Evolutionary conservation across 1,284 basidiomycete species (phyloP), one percentile per base, ranked within the genome.

Genomic region (Omphalotus olearius): DNA sequence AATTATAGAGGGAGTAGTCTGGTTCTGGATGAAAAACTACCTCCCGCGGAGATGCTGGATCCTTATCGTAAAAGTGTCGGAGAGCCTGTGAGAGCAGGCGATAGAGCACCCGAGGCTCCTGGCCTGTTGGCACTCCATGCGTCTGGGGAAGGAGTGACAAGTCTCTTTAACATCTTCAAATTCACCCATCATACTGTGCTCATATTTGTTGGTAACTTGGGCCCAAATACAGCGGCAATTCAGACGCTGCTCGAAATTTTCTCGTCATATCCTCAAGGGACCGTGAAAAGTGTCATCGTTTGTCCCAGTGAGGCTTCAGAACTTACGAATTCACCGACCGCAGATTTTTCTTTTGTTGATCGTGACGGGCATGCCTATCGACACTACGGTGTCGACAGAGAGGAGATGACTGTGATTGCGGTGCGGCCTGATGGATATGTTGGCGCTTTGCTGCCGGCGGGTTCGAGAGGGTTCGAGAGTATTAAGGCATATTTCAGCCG

Each of bases 1-100:
- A 71, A 69, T 42, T 71, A 60, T 43, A 63, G 69, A 1, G 52
- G 54, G 46, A 69, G 64, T 41, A 46, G 57, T 0, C 64, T 71
- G 47, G 62, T 69, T 1, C 3, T 65, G 13, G 67, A 71, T 43
- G 61, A 62, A 11, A 50, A 51, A 3, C 35, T 39, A 10, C 36
- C 49, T 54, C 6, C 47, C 26, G 16, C 28, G 1, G 51, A 45
- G 20, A 25, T 46, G 2, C 45, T 57, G 20, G 45, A 58, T 41
- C 28, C 53, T 23, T 57, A 60, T 30, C 36, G 56, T 30, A 38
- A 49, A 50, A 36, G 57, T 18, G 37, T 58, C 13, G 48, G 55
- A 28, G 53, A 47, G 7, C 40, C 41, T 35, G 46, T 63, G 4
- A 43, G 53, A 7, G 62, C 59, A 16, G 64, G 64, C 3, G 64